Base-by-base conservation (phyloP, 2,329 filamentous ascomycete genomes). In the Aschersonia sp. region DNA sequence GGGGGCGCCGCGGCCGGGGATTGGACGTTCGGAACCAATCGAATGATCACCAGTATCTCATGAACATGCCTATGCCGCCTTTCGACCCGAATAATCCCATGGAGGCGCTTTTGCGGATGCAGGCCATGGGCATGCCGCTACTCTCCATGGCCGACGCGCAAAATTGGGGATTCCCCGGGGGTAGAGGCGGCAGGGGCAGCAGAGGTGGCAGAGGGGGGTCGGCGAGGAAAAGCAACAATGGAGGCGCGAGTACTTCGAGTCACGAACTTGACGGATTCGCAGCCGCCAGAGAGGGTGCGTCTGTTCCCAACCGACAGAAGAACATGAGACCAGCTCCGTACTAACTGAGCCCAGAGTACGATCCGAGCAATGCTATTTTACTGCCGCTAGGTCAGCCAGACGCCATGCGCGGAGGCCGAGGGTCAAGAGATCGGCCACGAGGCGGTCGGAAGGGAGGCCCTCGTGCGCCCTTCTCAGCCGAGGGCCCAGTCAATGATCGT, bases 201-300 rank as follows among this genome's bases (percentile, higher is more conserved):
- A 54, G 53, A n/a, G 50, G 47, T 11, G 47, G 42, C 10, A 54
- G 48, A 47, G 53, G 35, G 59, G 41, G 58, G 58, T 40, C 65
- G 64, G 49, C 66, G 61, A 45, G 68, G 64, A 52, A n/a, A 30
- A 44, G 37, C 22, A 45, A 31, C 49, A 70, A 79, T 40, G 83
- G 83, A 4, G 77, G 70, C 55, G 74, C 71, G 29, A 89, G 85
- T 62, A 73, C 70, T 40, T 87, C 76, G 55, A 79, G 87, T 54
- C 85, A 90, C 58, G 78, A 76, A 7, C 33, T 39, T 6, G 47
- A 12, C 12, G 46, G 33, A 6, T 32, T 8, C 14, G 11, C 46
- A 11, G n/a, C 45, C 32, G 48, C 29, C 8, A 31, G 49, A n/a
- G 57, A 62, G 43, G 61, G 61, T 62, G 49, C 51, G 56, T 42